These are phyloP conservation scores for Tricholoma furcatifolium DNA, from an alignment of 768 basidiomycete genomes.

Conservation along the genomic window DNA sequence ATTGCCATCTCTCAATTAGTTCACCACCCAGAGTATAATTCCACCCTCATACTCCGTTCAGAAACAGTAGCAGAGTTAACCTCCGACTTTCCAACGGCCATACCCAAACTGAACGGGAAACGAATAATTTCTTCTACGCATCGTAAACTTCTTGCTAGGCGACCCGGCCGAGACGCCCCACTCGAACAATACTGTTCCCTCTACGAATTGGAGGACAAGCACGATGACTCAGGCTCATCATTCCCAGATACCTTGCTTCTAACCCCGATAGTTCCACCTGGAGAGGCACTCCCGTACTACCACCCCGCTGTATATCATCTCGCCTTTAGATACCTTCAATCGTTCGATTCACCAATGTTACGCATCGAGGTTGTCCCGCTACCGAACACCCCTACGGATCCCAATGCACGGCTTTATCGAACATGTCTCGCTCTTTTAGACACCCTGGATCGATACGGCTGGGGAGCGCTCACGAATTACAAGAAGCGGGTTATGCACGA, in stretches of 20 bases:
- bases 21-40: conserved; percentile 91
- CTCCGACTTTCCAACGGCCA: conserved; percentile 27
- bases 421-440: conserved; percentile 82
- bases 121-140: conserved; percentile 52
- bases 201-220: conserved; percentile 36
- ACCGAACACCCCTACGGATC: conserved; percentile 45
- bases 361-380: conserved; percentile 60
- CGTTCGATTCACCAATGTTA: conserved; percentile 33
- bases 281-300: conserved; percentile 74
- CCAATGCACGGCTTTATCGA: conserved; percentile 68
- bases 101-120: conserved; percentile 37
- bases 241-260: conserved; percentile 42
- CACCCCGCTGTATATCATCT: conserved; percentile 82
- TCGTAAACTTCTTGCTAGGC: conserved; percentile 70
- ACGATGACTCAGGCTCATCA: background rate
- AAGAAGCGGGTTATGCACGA: conserved; percentile 88
- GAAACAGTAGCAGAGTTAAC: conserved; percentile 53
- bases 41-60: conserved; percentile 84
- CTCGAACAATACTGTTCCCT: conserved; percentile 80
- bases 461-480: conserved; percentile 80
- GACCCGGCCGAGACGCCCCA: conserved; percentile 71
- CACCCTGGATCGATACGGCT: conserved; percentile 84
- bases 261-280: conserved; percentile 51
- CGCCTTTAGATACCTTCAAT: conserved; percentile 71
- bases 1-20: conserved; percentile 68